Conservation (phyloP, 129 eudicot species). For the Lactuca sativa region DNA sequence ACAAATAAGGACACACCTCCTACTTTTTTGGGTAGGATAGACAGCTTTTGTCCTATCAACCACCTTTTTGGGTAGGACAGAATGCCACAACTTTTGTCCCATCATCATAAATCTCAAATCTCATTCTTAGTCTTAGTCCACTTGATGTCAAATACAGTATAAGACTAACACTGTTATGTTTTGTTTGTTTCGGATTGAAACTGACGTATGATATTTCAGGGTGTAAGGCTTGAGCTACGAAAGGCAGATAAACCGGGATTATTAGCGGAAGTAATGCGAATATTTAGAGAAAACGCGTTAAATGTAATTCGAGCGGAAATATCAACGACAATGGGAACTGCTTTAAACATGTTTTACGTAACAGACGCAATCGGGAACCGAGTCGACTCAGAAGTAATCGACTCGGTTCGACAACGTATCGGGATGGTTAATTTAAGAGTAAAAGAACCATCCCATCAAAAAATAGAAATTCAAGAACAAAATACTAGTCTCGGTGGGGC, state of each 20-base stretch:
- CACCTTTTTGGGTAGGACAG: no score
- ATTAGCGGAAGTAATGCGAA: slow-evolving; percentile 62
- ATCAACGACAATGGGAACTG: slow-evolving; percentile 42
- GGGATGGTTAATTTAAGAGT: slow-evolving; percentile 48
- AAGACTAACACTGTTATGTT: no score
- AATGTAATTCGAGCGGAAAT: slow-evolving; percentile 65
- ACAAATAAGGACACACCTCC: no score
- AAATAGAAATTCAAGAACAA: slow-evolving; percentile 34
- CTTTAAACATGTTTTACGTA: slow-evolving; percentile 53
- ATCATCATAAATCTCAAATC: no score
- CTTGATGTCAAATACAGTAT: no score
- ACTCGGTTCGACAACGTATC: slow-evolving; percentile 45
- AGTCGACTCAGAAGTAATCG: slow-evolving; percentile 47
- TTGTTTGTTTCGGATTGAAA: neutral
- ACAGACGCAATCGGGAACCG: slow-evolving; percentile 57
- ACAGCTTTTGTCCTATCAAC: neutral
- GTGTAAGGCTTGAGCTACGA: slow-evolving; percentile 61
- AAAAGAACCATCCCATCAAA: slow-evolving; percentile 51
- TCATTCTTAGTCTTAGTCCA: no score
- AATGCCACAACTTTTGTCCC: neutral
- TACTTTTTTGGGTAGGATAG: no score
- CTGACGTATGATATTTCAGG: slow-evolving; percentile 38
- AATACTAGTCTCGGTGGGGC: slow-evolving; percentile 51
- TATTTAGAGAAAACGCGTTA: slow-evolving; percentile 62
- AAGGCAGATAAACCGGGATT: slow-evolving; percentile 46